These are phyloP conservation scores for Beauveria sp. DNA, from an alignment of 2,329 filamentous ascomycete genomes.

Conservation along the genomic window DNA sequence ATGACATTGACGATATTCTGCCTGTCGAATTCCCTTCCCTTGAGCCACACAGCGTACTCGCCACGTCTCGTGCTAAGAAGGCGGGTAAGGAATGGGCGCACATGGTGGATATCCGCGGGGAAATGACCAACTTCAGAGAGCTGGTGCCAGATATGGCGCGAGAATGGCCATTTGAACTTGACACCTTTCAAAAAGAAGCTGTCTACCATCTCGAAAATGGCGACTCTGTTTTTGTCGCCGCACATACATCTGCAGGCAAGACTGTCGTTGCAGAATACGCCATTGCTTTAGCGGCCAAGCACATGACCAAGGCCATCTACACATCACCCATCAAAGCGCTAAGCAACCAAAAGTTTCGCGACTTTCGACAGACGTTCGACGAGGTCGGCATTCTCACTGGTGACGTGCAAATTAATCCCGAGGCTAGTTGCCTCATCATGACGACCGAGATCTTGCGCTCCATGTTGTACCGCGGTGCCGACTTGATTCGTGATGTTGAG, in stretches of 20 bases:
- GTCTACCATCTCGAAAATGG: conserved; percentile 95
- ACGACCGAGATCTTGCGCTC: conserved; percentile 96
- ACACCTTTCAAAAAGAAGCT: conserved; percentile 97
- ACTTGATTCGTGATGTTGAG: conserved; percentile 93
- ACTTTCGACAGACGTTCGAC: conserved; percentile 84
- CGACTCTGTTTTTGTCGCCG: conserved; percentile 95
- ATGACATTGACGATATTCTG: conserved; percentile 76
- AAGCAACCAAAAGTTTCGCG: conserved; percentile 97
- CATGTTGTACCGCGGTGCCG: conserved; percentile 95
- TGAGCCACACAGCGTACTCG: conserved; percentile 72
- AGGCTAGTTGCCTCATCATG: conserved; percentile 98
- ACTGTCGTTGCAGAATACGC: conserved; percentile 98
- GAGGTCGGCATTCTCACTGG: conserved; percentile 96
- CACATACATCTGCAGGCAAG: conserved; percentile 95
- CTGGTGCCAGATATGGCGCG: conserved; percentile 93
- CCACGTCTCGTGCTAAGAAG: conserved; percentile 63
- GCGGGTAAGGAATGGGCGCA: conserved; percentile 90
- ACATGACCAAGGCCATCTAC: conserved; percentile 99
- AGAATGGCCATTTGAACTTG: conserved; percentile 94
- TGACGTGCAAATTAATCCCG: conserved; percentile 95
- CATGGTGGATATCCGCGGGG: conserved; percentile 91
- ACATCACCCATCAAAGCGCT: conserved; percentile 97
- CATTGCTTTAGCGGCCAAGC: conserved; percentile 90
- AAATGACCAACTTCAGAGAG: conserved; percentile 89
- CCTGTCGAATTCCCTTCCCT: conserved; percentile 91